A percentile compares a stretch with the other conserved stretches of the same genome.
Conservation (phyloP, 139 green algal genomes). For the Edaphochlamys debaryana region DNA sequence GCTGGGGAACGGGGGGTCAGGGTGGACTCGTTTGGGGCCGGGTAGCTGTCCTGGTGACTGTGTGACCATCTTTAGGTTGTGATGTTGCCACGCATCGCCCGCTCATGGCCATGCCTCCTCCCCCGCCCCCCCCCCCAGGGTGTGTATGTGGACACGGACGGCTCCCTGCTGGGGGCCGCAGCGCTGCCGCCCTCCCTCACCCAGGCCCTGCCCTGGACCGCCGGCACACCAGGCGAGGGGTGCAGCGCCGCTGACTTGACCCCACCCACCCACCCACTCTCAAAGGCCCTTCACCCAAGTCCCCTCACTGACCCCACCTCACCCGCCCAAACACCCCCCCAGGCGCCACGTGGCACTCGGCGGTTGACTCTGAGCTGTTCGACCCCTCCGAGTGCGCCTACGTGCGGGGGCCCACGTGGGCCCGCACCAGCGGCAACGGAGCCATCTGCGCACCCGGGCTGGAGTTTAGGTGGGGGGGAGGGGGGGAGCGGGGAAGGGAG, state of each 20-base stretch:
- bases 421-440: conserved; percentile 24
- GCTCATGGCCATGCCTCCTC: too few relatives aligned
- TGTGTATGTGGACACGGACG: conserved; percentile 52
- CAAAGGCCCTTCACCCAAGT: too few relatives aligned
- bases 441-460: conserved; percentile 47
- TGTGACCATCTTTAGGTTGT: too few relatives aligned
- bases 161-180: conserved; percentile 25
- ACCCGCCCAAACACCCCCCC: too few relatives aligned
- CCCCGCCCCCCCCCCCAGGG: conserved; percentile 1
- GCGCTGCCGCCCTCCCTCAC: neutral
- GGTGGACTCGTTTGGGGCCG: neutral
- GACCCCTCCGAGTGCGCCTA: conserved; percentile 39
- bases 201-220: neutral
- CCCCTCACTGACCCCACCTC: too few relatives aligned
- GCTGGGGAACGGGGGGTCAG: neutral
- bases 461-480: conserved; percentile 24
- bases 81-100: too few relatives aligned
- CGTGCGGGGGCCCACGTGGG: neutral
- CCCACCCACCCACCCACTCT: too few relatives aligned
- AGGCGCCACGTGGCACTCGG: conserved; percentile 43
- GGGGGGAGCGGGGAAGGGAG: too few relatives aligned
- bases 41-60: too few relatives aligned
- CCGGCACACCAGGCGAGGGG: too few relatives aligned
- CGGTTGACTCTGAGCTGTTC: conserved; percentile 47
- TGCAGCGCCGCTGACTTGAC: too few relatives aligned